These are phyloP conservation scores for Moesziomyces sp. DNA, from an alignment of 1,284 basidiomycete species.

Conservation along the genomic window DNA sequence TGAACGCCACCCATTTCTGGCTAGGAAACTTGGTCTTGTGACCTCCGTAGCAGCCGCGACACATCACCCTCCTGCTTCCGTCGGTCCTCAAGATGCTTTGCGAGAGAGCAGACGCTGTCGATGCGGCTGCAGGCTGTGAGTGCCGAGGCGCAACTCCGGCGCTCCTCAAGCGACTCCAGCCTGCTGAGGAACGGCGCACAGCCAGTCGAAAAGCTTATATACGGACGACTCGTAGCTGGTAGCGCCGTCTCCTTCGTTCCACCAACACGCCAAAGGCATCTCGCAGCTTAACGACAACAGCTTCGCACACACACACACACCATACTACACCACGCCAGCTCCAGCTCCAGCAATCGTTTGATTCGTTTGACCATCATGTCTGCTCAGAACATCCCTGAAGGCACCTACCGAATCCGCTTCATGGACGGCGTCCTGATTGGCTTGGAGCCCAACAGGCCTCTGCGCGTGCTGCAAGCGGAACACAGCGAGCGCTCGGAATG, in stretches of 20 bases:
- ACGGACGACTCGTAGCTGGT: not conserved
- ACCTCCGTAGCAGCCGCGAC: not conserved
- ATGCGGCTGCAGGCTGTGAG: too few relatives aligned
- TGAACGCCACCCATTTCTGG: not conserved
- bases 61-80: too few relatives aligned
- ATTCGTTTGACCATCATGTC: slow-evolving; percentile 1
- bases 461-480: not conserved
- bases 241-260: not conserved
- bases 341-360: not conserved
- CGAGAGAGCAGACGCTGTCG: too few relatives aligned
- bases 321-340: too few relatives aligned
- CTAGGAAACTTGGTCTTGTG: not conserved
- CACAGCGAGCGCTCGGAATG: slow-evolving; percentile 1
- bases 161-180: too few relatives aligned
- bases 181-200: not conserved
- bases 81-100: too few relatives aligned
- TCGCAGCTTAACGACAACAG: not conserved
- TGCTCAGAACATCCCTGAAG: slow-evolving; percentile 10
- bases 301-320: not conserved
- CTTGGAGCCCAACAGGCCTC: not conserved
- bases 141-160: too few relatives aligned
- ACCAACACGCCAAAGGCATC: not conserved
- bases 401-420: slow-evolving; percentile 14
- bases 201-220: not conserved
- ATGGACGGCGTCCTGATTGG: slow-evolving; percentile 6